These are phyloP conservation scores for Agaricus sinodeliciosus DNA, from an alignment of 768 basidiomycete species.

Conservation along the genomic window DNA sequence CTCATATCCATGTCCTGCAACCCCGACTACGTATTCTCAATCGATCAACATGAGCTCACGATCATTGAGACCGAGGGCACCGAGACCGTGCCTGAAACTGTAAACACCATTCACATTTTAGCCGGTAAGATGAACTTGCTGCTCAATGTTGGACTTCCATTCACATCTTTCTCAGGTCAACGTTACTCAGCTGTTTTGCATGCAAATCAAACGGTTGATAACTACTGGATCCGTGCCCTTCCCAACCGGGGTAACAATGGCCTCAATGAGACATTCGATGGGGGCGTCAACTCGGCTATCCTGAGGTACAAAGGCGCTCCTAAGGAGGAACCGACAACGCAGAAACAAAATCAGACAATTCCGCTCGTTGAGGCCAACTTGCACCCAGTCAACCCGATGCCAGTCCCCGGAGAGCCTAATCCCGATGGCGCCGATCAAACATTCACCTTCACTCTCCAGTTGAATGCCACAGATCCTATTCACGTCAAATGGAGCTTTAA, in stretches of 20 bases:
- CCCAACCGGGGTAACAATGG: constrained; percentile 17
- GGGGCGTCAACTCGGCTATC: constrained; percentile 17
- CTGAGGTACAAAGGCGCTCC: constrained; percentile 29
- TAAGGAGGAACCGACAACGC: constrained; percentile 23
- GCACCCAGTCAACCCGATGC: neutral
- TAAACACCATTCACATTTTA: constrained; percentile 23
- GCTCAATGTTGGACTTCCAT: neutral
- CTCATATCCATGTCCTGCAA: constrained; percentile 19
- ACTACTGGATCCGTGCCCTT: constrained; percentile 30
- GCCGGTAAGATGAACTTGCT: constrained; percentile 13
- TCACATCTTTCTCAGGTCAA: constrained; percentile 22
- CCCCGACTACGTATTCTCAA: constrained; percentile 35
- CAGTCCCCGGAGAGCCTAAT: constrained; percentile 24
- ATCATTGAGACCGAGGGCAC: constrained; percentile 32
- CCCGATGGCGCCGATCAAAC: constrained; percentile 34
- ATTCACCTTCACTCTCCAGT: constrained; percentile 21
- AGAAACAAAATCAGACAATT: neutral
- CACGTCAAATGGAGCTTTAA: constrained; percentile 21
- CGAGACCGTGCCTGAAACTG: constrained; percentile 17
- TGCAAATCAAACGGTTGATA: constrained; percentile 28
- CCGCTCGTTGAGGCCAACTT: neutral
- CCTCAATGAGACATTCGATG: constrained; percentile 11
- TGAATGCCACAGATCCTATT: constrained; percentile 11
- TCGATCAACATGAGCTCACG: constrained; percentile 35
- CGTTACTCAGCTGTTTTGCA: constrained; percentile 33